These are phyloP conservation scores for Rhizomucor miehei DNA, from an alignment of 371 early-diverging fungal genomes.

Conservation along the genomic window DNA sequence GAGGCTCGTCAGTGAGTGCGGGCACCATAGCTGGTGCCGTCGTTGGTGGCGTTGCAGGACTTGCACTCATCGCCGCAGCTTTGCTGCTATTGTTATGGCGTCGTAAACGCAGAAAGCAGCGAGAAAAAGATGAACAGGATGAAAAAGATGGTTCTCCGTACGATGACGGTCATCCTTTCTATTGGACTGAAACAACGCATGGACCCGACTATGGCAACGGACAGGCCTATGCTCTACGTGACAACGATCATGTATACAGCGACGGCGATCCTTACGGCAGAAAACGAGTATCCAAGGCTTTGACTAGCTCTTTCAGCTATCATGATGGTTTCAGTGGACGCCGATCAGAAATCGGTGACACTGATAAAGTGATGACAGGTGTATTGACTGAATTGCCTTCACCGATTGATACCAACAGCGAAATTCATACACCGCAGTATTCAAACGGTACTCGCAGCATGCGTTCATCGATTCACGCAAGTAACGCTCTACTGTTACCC, in stretches of 20 bases:
- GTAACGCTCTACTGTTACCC: slow-evolving; percentile 16
- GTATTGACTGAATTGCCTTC: slow-evolving; percentile 19
- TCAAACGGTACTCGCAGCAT: slow-evolving; percentile 9
- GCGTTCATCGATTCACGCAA: slow-evolving; percentile 22
- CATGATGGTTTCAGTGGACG: slow-evolving; percentile 7
- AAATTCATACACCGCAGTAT: neutral
- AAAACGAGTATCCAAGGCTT: slow-evolving; percentile 13
- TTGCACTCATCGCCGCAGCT: slow-evolving; percentile 6
- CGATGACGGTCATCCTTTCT: slow-evolving; percentile 10
- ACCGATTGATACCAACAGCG: slow-evolving; percentile 6
- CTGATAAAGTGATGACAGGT: slow-evolving; percentile 26
- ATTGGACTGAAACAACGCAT: slow-evolving; percentile 3
- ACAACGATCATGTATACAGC: neutral
- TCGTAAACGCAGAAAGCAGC: slow-evolving; percentile 2
- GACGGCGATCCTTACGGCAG: neutral
- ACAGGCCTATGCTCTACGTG: neutral
- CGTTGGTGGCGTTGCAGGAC: slow-evolving; percentile 18
- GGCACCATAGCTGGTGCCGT: slow-evolving; percentile 23
- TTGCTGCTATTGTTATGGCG: slow-evolving; percentile 9
- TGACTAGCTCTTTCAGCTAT: slow-evolving; percentile 6
- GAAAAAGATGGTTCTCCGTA: slow-evolving; percentile 12
- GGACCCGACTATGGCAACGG: neutral
- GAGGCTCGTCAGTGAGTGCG: neutral
- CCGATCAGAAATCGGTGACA: slow-evolving; percentile 32
- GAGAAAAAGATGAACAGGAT: neutral